Conservation (phyloP, 1,284 basidiomycete species). For the Athelia sp. region DNA sequence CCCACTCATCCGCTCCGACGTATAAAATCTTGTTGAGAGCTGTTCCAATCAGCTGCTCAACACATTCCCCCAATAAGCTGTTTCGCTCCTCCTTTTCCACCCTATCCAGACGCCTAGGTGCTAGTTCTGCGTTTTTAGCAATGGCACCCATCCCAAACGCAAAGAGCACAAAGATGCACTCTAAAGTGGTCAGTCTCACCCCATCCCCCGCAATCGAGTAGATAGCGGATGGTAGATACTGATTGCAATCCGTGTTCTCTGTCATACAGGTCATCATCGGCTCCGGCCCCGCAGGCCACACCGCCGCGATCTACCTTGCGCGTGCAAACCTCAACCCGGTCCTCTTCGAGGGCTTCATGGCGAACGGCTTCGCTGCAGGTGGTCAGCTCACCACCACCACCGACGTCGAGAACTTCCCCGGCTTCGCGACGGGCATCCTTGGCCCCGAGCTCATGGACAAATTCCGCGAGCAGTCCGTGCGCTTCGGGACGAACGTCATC, state of each 20-base stretch:
- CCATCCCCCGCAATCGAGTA: no score
- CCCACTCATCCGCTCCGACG: no score
- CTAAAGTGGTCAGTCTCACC: slow-evolving; percentile 41
- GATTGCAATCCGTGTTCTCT: background rate
- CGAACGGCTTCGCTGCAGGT: slow-evolving; percentile 96
- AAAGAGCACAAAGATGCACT: slow-evolving; percentile 48
- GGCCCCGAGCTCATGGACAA: slow-evolving; percentile 99
- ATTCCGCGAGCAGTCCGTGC: slow-evolving; percentile 87
- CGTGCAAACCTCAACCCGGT: slow-evolving; percentile 92
- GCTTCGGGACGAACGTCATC: slow-evolving; percentile 93
- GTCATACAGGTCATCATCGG: slow-evolving; percentile 85
- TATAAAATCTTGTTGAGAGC: no score
- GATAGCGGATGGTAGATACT: no score
- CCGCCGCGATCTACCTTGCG: slow-evolving; percentile 94
- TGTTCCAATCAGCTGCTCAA: no score
- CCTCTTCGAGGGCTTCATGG: slow-evolving; percentile 97
- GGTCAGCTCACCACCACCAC: slow-evolving; percentile 98
- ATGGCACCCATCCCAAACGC: slow-evolving; percentile 34
- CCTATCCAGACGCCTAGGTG: no score
- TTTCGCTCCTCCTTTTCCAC: no score
- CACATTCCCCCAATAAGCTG: no score
- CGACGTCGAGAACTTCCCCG: slow-evolving; percentile 97
- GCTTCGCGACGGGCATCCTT: slow-evolving; percentile 95
- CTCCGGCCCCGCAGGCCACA: slow-evolving; percentile 94
- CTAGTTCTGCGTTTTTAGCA: background rate